Percentiles rank a stretch among this genome's conserved stretches.
These are phyloP conservation scores for Aspergillus pseudoterreus DNA, from an alignment of 2,329 filamentous ascomycete species.

Conservation along the genomic window DNA sequence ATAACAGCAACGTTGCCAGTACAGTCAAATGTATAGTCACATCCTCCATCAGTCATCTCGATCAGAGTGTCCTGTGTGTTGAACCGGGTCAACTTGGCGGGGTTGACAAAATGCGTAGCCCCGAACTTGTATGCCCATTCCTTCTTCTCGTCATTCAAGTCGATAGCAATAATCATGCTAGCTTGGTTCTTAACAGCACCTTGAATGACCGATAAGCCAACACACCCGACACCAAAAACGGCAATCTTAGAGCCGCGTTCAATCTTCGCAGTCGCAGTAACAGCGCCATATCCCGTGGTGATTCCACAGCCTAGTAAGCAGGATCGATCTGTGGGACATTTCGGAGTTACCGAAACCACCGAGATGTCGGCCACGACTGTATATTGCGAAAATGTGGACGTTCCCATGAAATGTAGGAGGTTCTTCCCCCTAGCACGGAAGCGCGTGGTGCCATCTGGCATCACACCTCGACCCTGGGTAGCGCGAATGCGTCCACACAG, in stretches of 20 bases:
- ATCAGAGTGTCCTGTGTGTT: conserved; percentile 88
- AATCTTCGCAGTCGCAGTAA: conserved; percentile 85
- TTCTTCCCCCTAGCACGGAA: conserved; percentile 94
- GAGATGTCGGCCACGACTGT: conserved; percentile 98
- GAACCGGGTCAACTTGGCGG: conserved; percentile 68
- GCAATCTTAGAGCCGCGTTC: conserved; percentile 87
- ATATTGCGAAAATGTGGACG: conserved; percentile 97
- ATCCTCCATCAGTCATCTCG: conserved; percentile 96
- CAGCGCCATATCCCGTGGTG: conserved; percentile 95
- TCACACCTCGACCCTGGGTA: conserved; percentile 91
- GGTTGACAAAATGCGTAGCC: conserved; percentile 95
- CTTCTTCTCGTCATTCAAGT: conserved; percentile 86
- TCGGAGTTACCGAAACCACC: conserved; percentile 83
- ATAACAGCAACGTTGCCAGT: conserved; percentile 96
- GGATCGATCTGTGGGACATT: conserved; percentile 92
- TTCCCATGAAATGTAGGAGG: conserved; percentile 98
- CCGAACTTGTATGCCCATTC: conserved; percentile 91
- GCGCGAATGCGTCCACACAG: conserved; percentile 98
- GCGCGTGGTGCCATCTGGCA: conserved; percentile 93
- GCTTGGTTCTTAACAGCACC: conserved; percentile 83
- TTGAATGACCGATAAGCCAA: conserved; percentile 92
- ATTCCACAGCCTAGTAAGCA: conserved; percentile 97
- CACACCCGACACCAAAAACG: conserved; percentile 92
- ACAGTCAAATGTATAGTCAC: conserved; percentile 99
- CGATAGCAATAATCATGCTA: conserved; percentile 58